Evolutionary conservation across 495 filamentous ascomycete species (phyloP).

Genomic region (Aspergillus funiculosus): DNA sequence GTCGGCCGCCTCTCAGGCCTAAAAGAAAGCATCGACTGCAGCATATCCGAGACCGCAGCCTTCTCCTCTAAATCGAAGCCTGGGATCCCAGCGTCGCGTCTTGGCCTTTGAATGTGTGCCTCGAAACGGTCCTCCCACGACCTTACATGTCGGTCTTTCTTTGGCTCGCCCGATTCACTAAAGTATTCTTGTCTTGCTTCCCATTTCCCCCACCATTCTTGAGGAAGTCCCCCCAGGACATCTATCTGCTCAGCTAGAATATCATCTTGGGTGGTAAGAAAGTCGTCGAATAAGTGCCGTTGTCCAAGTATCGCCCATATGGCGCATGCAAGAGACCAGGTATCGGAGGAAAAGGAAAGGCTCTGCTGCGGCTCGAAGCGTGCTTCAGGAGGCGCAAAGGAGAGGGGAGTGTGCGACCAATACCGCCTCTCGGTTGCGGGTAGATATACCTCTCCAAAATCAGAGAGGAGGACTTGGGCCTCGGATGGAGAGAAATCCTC

Average conservation of each 20-base stretch:
- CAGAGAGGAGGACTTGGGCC: conserved; percentile 17
- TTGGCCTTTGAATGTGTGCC: no score
- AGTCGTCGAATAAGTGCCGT: conserved; percentile 24
- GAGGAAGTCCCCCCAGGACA: conserved; percentile 1
- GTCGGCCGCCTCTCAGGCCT: no score
- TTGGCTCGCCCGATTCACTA: no score
- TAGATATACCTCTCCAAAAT: conserved; percentile 28
- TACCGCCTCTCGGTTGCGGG: conserved; percentile 8
- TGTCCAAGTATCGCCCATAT: conserved; percentile 30
- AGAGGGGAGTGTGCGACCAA: conserved; percentile 20
- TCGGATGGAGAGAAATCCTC: no score
- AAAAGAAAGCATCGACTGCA: no score
- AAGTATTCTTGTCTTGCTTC: no score
- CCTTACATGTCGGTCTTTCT: no score
- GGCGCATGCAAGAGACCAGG: conserved; percentile 31
- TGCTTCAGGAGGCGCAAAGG: conserved; percentile 23
- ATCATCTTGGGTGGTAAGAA: conserved; percentile 15
- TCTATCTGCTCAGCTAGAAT: conserved; percentile 27
- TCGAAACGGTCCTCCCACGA: no score
- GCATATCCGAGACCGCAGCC: no score
- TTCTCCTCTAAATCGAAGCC: no score
- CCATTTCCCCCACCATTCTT: no score
- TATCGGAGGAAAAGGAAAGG: conserved; percentile 29
- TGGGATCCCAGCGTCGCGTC: no score
- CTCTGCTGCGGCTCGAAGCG: conserved; percentile 12